These are phyloP conservation scores for Flaveria trinervia DNA, from an alignment of 129 eudicot species.

Conservation along the genomic window DNA sequence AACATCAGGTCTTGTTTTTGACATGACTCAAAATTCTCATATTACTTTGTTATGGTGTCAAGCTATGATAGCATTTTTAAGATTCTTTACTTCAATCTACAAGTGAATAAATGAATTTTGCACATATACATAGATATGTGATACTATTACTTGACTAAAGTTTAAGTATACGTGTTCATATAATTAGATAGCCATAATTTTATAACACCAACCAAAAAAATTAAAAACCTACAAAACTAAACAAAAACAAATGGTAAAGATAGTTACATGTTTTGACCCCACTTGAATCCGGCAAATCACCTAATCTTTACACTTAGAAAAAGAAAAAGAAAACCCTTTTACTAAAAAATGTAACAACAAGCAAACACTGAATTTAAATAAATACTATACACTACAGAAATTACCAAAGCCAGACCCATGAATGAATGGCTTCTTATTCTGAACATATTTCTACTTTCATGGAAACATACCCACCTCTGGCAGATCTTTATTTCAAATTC, in stretches of 20 bases:
- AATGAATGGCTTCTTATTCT: background rate
- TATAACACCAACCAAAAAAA: too few relatives aligned
- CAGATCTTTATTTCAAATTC: conserved; percentile 12
- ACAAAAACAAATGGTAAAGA: too few relatives aligned
- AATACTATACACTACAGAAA: background rate
- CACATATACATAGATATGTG: background rate
- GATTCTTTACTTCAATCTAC: background rate
- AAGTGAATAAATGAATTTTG: background rate
- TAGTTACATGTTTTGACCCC: too few relatives aligned
- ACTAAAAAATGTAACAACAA: background rate
- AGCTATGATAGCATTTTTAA: too few relatives aligned
- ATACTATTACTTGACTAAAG: too few relatives aligned
- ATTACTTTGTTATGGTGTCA: background rate
- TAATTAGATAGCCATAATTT: too few relatives aligned
- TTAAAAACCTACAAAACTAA: too few relatives aligned
- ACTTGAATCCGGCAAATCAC: too few relatives aligned
- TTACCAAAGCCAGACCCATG: background rate
- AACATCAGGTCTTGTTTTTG: background rate
- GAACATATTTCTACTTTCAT: background rate
- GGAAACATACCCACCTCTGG: background rate
- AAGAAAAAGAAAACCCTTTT: too few relatives aligned
- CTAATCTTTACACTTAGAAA: too few relatives aligned
- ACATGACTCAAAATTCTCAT: background rate
- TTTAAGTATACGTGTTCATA: too few relatives aligned
- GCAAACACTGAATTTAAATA: background rate